Evolutionary conservation across 345 rosid genomes (phyloP).

Genomic region (Nasturtium officinale): DNA sequence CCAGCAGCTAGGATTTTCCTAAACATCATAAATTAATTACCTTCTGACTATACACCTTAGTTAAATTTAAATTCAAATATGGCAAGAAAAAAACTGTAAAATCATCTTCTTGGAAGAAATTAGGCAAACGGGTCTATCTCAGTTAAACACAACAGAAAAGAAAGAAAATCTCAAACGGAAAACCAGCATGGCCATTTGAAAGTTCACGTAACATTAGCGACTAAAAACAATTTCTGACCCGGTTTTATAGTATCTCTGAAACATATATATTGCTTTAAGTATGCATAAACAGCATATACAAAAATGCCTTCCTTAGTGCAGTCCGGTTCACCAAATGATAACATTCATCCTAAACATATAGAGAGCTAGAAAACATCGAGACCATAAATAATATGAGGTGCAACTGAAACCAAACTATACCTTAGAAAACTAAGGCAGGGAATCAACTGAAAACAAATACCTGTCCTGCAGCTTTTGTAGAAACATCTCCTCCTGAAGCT

Average conservation of each 20-base stretch:
- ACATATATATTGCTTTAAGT: not conserved
- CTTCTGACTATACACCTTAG: not conserved
- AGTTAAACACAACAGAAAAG: slow-evolving; percentile 5
- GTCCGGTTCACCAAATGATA: not conserved
- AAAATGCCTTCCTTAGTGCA: not conserved
- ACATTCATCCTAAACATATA: slow-evolving; percentile 1
- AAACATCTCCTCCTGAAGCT: slow-evolving; percentile 70
- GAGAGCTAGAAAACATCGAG: not conserved
- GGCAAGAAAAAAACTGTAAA: not conserved
- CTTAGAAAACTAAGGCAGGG: slow-evolving; percentile 2
- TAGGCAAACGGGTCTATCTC: not conserved
- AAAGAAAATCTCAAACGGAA: not conserved
- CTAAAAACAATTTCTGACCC: not conserved
- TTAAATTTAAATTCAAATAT: not conserved
- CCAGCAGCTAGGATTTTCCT: not conserved
- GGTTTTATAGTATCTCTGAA: not conserved
- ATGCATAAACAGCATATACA: slow-evolving; percentile 12
- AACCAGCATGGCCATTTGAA: slow-evolving; percentile 9
- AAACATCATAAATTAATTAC: not conserved
- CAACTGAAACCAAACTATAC: too few species aligned
- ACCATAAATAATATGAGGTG: too few species aligned
- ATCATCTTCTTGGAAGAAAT: slow-evolving; percentile 2
- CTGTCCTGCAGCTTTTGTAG: slow-evolving; percentile 90
- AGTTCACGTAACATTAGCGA: slow-evolving; percentile 8
- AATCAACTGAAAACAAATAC: slow-evolving; percentile 47